A percentile compares a stretch with the other conserved stretches of the same genome.
Conservation (phyloP, 768 basidiomycete genomes). For the Boletus sensibilis region DNA sequence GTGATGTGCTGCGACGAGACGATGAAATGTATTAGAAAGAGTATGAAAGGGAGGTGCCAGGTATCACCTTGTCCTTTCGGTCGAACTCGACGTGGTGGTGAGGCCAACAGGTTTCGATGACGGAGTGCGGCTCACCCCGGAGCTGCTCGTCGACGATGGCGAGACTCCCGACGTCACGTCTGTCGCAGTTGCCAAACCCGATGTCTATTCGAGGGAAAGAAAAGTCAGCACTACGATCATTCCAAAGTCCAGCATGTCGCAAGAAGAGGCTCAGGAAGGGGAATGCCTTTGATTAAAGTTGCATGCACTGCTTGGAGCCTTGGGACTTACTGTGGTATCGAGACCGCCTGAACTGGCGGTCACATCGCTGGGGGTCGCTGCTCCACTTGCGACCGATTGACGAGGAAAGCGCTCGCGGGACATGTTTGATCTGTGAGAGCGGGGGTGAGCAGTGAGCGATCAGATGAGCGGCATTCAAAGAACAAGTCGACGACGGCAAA, state of each 20-base stretch:
- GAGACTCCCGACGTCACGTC: not conserved
- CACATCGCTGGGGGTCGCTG: not conserved
- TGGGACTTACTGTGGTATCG: not conserved
- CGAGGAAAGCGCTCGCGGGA: not conserved
- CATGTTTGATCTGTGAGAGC: not conserved
- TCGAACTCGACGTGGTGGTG: conserved; percentile 2
- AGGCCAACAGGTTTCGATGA: not conserved
- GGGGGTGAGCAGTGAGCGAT: not conserved
- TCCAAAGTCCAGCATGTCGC: not conserved
- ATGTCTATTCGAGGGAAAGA: not conserved
- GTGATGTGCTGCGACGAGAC: conserved; percentile 1
- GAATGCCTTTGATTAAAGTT: not conserved
- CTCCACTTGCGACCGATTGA: not conserved
- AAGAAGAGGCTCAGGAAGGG: not conserved
- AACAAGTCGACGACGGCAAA: not conserved
- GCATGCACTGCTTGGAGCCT: not conserved
- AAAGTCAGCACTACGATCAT: not conserved
- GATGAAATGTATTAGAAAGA: not conserved
- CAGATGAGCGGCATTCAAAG: not conserved
- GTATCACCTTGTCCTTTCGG: conserved; percentile 17
- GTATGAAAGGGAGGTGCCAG: not conserved
- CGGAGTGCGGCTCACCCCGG: not conserved
- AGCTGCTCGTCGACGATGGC: not conserved
- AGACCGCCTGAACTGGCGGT: not conserved
- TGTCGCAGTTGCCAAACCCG: not conserved